A percentile compares a stretch with the other conserved stretches of the same genome.
These are phyloP conservation scores for Dactylellina cionopaga DNA, from an alignment of 2,329 filamentous ascomycete genomes.

Conservation along the genomic window DNA sequence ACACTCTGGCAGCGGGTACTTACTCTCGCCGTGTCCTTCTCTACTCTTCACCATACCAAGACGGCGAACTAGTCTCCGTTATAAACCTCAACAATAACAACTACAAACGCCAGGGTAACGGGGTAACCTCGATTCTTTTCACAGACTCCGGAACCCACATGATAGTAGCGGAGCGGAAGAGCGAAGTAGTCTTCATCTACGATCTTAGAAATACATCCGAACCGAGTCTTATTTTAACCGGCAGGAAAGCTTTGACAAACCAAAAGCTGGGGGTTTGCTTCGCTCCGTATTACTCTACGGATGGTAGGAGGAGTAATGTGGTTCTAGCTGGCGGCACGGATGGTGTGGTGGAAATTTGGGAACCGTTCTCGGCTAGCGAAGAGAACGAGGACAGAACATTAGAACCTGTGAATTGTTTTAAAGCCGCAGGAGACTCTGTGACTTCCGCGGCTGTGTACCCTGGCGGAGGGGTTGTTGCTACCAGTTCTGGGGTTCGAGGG, in stretches of 20 bases:
- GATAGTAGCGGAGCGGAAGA: constrained; percentile 64
- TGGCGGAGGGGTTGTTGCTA: constrained; percentile 59
- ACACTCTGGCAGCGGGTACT: constrained; percentile 64
- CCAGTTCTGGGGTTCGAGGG: constrained; percentile 60
- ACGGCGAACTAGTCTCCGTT: constrained; percentile 60
- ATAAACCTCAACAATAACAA: constrained; percentile 58
- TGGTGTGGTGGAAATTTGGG: constrained; percentile 62
- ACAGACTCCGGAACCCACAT: constrained; percentile 64
- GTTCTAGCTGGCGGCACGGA: constrained; percentile 65
- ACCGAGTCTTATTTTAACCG: constrained; percentile 21
- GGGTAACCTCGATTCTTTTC: constrained; percentile 64
- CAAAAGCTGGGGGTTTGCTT: constrained; percentile 65
- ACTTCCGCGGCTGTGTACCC: constrained; percentile 59
- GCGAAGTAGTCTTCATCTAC: constrained; percentile 64
- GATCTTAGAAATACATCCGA: constrained; percentile 61
- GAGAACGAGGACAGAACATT: constrained; percentile 54
- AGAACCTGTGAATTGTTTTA: constrained; percentile 57
- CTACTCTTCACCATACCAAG: constrained; percentile 60
- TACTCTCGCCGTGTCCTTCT: constrained; percentile 63
- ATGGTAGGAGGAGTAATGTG: constrained; percentile 57
- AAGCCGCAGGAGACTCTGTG: constrained; percentile 59
- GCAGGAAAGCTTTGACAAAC: constrained; percentile 58
- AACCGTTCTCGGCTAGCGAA: constrained; percentile 51
- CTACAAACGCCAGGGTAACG: constrained; percentile 59
- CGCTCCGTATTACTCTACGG: not conserved